Evolutionary conservation across 176 grass and related monocot species (phyloP).

Genomic region (Eleusine indica): DNA sequence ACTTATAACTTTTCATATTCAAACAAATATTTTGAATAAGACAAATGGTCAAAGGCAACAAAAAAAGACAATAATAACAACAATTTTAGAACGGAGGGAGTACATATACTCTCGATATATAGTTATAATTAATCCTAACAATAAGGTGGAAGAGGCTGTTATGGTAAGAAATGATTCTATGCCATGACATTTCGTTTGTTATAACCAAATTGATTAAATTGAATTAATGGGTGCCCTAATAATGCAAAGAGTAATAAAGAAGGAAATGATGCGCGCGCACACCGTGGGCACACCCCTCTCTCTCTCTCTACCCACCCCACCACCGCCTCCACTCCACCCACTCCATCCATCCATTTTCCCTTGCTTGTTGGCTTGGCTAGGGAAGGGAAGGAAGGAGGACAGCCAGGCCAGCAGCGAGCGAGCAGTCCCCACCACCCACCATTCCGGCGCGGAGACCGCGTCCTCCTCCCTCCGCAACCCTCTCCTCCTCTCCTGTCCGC

Average conservation of each 20-base stretch:
- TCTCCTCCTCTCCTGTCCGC: slow-evolving; percentile 25
- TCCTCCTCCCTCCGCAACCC: slow-evolving; percentile 43
- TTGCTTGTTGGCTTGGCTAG: neutral
- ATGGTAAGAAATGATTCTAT: neutral
- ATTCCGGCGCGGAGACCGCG: slow-evolving; percentile 59
- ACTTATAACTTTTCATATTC: too few species aligned
- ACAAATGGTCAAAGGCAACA: too few species aligned
- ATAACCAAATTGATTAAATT: neutral
- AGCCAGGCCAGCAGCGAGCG: neutral
- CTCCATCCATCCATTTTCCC: neutral
- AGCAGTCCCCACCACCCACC: slow-evolving; percentile 40
- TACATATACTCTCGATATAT: too few species aligned
- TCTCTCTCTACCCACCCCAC: neutral
- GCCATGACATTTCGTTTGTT: neutral
- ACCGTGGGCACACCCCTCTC: neutral
- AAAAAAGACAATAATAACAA: too few species aligned
- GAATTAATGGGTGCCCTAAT: neutral
- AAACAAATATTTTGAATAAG: too few species aligned
- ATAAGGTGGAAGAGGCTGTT: neutral
- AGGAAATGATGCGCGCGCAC: slow-evolving; percentile 66
- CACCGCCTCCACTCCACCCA: slow-evolving; percentile 11
- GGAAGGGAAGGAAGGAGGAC: too few species aligned
- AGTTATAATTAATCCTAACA: too few species aligned
- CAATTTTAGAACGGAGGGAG: too few species aligned
- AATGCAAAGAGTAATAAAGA: slow-evolving; percentile 39